Evolutionary conservation across 2,329 filamentous ascomycete genomes (phyloP), one percentile per base, ranked within the genome.

Genomic region (Aspergillus sp.): DNA sequence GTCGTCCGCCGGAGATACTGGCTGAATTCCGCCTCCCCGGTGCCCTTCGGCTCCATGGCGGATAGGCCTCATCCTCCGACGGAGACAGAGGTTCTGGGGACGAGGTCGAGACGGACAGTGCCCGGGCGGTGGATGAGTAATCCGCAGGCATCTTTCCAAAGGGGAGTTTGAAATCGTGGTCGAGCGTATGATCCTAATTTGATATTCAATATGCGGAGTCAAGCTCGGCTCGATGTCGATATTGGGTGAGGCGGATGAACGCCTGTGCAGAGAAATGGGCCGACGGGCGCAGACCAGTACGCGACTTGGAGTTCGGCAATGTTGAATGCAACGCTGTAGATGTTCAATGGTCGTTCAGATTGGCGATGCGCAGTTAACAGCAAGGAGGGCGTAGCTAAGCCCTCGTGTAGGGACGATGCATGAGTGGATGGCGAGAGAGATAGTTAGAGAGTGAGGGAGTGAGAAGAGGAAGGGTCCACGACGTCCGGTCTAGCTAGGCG

Each of bases 11-110:
- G 54, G 76, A 68, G 36, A 76, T 71, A 47, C 72, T 70, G 54
- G 74, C 73, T 17, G 75, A 74, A 67, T 77, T 77, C 59, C 78
- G 77, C 54, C 76, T 74, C 32, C 77, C 71, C 8, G 76, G 71
- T 39, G 76, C 77, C 15, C 78, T 76, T 45, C 80, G 79, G 63
- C 79, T 81, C 84, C 85, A 86, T 74, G 81, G 76, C 54, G 81
- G 82, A 49, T 79, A 80, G 52, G 74, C 74, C 54, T 72, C 72
- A 55, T 74, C 67, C 68, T 74, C 67, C 57, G 76, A 81, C 15
- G 83, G 81, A 25, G 84, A 82, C 5, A 80, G 73, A 57, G 78
- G 67, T 45, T 71, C 70, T 47, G 74, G 77, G 59, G 81, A 79
- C 28, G 77, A 75, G 61, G 81, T 77, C 32, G 82, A 80, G 25